Conservation (phyloP, 2,329 filamentous ascomycete genomes). For the Sclerotiophoma versabilis region DNA sequence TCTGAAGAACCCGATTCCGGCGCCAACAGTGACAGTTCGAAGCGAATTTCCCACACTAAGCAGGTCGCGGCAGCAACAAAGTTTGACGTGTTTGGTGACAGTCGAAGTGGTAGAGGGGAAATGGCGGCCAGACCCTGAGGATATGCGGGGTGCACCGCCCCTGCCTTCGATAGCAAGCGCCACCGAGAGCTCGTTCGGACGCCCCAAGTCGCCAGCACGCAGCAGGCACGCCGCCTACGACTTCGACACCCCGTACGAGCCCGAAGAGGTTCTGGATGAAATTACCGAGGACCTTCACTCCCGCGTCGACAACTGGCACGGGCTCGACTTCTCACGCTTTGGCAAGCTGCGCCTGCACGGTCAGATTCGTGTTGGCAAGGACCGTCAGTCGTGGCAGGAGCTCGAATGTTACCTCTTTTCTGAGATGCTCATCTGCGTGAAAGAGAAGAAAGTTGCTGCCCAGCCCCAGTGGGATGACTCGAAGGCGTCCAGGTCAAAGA, state of each 20-base stretch:
- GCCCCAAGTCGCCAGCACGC: constrained; percentile 66
- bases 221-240: constrained; percentile 45
- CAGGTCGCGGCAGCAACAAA: constrained; percentile 91
- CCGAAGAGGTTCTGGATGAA: constrained; percentile 77
- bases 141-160: constrained; percentile 65
- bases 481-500: constrained; percentile 61
- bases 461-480: constrained; percentile 71
- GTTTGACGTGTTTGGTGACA: constrained; percentile 90
- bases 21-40: constrained; percentile 89
- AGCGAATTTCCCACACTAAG: constrained; percentile 97
- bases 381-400: constrained; percentile 96
- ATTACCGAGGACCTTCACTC: constrained; percentile 84
- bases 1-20: constrained; percentile 84
- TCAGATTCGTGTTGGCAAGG: constrained; percentile 91
- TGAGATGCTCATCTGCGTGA: constrained; percentile 99
- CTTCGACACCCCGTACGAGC: constrained; percentile 69
- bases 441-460: constrained; percentile 80
- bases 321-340: constrained; percentile 90
- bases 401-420: constrained; percentile 95
- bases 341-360: constrained; percentile 91
- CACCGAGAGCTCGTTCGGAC: constrained; percentile 51
- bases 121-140: constrained; percentile 86
- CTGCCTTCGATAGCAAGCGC: constrained; percentile 58
- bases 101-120: constrained; percentile 93
- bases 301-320: constrained; percentile 99